Conservation (phyloP, 2,329 filamentous ascomycete genomes). For the Bimuria novae-zelandiae region DNA sequence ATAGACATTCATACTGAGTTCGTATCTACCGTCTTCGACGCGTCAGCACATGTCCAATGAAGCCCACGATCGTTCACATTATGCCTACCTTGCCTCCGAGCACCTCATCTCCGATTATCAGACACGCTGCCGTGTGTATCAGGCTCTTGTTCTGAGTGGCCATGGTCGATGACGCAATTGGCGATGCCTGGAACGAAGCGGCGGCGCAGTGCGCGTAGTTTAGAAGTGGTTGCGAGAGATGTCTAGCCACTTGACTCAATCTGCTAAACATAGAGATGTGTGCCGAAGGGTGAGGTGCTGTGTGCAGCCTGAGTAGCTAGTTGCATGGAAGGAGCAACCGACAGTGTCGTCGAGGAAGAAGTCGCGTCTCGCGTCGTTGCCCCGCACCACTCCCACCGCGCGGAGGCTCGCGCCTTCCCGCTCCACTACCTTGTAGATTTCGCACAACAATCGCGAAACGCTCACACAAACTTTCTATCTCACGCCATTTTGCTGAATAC, state of each 20-base stretch:
- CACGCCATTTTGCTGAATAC: neutral
- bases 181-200: constrained; percentile 28
- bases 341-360: constrained; percentile 8
- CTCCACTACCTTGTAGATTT: constrained; percentile 18
- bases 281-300: neutral
- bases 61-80: constrained; percentile 1
- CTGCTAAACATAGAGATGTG: constrained; percentile 70
- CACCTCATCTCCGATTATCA: constrained; percentile 98
- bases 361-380: constrained; percentile 17
- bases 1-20: constrained; percentile 54
- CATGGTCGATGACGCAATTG: constrained; percentile 50
- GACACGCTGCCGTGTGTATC: constrained; percentile 86
- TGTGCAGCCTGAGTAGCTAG: constrained; percentile 20
- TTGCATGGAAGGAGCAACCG: constrained; percentile 16
- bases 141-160: constrained; percentile 62
- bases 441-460: constrained; percentile 10
- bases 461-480: constrained; percentile 9
- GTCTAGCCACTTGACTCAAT: constrained; percentile 72
- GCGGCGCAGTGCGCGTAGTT: constrained; percentile 58
- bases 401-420: constrained; percentile 9
- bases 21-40: constrained; percentile 64
- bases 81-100: constrained; percentile 82
- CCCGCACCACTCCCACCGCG: constrained; percentile 15
- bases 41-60: constrained; percentile 23
- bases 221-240: constrained; percentile 68